A percentile compares a stretch with the other conserved stretches of the same genome.
phyloP scores from a whole-genome alignment of 2,329 filamentous ascomycete genomes.

The Ophiostoma sp. region DNA sequence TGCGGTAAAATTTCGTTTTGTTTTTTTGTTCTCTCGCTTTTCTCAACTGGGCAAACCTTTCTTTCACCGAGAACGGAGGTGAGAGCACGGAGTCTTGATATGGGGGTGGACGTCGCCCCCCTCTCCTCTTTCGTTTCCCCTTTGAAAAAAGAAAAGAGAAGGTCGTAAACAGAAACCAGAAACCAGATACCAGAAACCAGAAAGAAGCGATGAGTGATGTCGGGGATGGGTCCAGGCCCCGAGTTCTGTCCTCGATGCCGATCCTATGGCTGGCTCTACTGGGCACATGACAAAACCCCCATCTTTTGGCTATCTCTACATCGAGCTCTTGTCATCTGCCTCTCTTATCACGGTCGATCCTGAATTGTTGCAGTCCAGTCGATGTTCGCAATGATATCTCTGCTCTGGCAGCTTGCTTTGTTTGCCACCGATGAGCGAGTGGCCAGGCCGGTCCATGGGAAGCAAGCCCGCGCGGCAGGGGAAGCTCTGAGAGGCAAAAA shows the following conservation, averaged over 20 bases:
- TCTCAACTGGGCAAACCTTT: neutral
- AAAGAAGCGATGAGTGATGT: neutral
- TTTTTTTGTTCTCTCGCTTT: neutral
- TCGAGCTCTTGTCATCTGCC: neutral
- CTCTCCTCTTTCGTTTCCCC: neutral
- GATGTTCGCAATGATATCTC: neutral
- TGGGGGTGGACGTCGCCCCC: neutral
- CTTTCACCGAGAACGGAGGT: conserved; percentile 3
- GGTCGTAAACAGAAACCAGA: no score
- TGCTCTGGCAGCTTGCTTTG: neutral
- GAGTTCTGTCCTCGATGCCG: neutral
- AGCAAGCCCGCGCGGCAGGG: neutral
- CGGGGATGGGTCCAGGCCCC: neutral
- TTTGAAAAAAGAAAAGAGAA: neutral
- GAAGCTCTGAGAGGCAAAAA: neutral
- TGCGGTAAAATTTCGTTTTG: neutral
- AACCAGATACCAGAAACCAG: no score
- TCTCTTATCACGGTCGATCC: neutral
- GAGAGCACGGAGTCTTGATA: neutral
- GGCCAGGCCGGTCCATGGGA: neutral
- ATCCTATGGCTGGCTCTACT: no score
- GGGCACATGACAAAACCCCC: neutral
- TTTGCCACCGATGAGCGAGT: neutral
- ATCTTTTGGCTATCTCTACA: neutral
- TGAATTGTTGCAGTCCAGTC: neutral